Evolutionary conservation across 1,139 yeast genomes (phyloP).

Genomic region (Pichia sp.): DNA sequence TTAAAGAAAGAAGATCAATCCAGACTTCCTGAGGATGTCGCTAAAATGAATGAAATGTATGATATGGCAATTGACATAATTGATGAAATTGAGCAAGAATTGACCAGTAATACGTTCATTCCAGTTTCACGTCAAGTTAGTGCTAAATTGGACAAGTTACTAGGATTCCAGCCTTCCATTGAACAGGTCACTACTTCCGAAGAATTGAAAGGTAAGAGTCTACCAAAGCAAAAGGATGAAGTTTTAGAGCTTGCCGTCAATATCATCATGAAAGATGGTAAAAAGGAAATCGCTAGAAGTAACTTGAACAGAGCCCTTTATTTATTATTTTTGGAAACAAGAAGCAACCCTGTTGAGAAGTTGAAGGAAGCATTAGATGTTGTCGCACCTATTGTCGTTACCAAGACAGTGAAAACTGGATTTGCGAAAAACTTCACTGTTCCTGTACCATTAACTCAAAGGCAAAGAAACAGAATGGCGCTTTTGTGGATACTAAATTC

Average conservation of each 20-base stretch:
- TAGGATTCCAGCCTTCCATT: slow-evolving; percentile 51
- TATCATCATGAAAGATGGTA: slow-evolving; percentile 89
- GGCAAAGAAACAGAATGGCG: slow-evolving; percentile 82
- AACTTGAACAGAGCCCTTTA: slow-evolving; percentile 74
- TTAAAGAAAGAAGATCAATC: slow-evolving; percentile 24
- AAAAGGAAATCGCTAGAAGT: slow-evolving; percentile 75
- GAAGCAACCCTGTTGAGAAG: slow-evolving; percentile 72
- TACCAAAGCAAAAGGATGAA: slow-evolving; percentile 66
- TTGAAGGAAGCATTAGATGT: slow-evolving; percentile 72
- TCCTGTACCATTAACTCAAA: slow-evolving; percentile 77
- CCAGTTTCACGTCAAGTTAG: slow-evolving; percentile 25
- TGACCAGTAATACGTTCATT: slow-evolving; percentile 34
- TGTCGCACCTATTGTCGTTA: slow-evolving; percentile 79
- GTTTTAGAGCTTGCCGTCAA: slow-evolving; percentile 74
- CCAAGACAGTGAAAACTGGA: slow-evolving; percentile 77
- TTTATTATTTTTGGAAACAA: slow-evolving; percentile 64
- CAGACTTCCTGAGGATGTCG: slow-evolving; percentile 20
- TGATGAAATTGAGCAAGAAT: slow-evolving; percentile 46
- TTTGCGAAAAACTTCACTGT: slow-evolving; percentile 76
- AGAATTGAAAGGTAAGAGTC: slow-evolving; percentile 44
- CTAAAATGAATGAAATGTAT: slow-evolving; percentile 48
- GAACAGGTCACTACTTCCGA: slow-evolving; percentile 57
- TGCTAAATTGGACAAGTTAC: slow-evolving; percentile 25
- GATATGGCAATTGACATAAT: slow-evolving; percentile 66
- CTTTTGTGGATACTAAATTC: slow-evolving; percentile 89